Evolutionary conservation across 768 basidiomycete genomes (phyloP).

Genomic region (Hydnomerulius pinastri): DNA sequence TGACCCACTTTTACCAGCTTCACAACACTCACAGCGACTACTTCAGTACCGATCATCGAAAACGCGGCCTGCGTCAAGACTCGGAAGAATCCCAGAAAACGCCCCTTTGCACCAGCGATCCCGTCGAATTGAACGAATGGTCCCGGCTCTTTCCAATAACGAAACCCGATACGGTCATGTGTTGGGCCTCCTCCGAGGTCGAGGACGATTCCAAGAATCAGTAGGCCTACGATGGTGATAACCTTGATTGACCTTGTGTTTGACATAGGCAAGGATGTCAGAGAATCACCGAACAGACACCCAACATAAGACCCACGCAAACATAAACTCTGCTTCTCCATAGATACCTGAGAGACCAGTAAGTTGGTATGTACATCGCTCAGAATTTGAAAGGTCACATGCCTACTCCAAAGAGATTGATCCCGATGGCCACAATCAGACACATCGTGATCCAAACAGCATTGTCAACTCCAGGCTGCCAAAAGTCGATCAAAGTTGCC

Average conservation of each 20-base stretch:
- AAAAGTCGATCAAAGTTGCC: conserved; percentile 47
- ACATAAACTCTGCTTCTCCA: conserved; percentile 45
- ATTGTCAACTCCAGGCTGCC: conserved; percentile 37
- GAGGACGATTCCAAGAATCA: conserved; percentile 47
- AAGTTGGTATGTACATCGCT: not conserved
- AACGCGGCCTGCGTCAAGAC: conserved; percentile 62
- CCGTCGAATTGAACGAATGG: conserved; percentile 49
- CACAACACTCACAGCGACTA: conserved; percentile 44
- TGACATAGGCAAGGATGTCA: too few relatives aligned
- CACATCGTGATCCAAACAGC: conserved; percentile 52
- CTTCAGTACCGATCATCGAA: conserved; percentile 60
- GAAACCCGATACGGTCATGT: conserved; percentile 51
- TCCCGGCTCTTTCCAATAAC: conserved; percentile 55
- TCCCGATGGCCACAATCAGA: conserved; percentile 45
- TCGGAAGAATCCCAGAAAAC: conserved; percentile 52
- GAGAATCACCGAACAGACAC: too few relatives aligned
- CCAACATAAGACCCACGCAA: conserved; percentile 33
- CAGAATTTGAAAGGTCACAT: not conserved
- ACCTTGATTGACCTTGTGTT: conserved; percentile 60
- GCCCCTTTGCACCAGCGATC: conserved; percentile 46
- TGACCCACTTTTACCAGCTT: too few relatives aligned
- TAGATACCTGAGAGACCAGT: conserved; percentile 24
- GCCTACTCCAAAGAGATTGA: conserved; percentile 40
- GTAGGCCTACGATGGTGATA: conserved; percentile 44
- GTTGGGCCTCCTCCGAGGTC: conserved; percentile 58